These are phyloP conservation scores for Condylostoma magnum DNA, from an alignment of 169 alveolate genomes.

Conservation along the genomic window DNA sequence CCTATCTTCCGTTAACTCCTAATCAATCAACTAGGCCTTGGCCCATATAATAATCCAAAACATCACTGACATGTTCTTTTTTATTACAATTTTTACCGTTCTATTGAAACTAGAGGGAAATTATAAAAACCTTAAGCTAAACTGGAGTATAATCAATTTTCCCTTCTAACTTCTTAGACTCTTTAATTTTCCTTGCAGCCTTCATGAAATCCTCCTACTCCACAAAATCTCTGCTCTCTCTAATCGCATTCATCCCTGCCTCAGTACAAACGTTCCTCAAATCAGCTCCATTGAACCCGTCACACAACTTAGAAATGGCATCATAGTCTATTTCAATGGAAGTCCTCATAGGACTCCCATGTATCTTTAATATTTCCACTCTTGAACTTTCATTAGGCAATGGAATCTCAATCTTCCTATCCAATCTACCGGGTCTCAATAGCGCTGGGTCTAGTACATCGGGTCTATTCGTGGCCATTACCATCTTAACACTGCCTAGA, in stretches of 20 bases:
- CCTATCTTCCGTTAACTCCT: too few species aligned
- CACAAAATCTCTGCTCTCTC: constrained; percentile 97
- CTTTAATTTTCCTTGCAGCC: constrained; percentile 95
- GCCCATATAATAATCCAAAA: too few species aligned
- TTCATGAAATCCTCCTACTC: constrained; percentile 98
- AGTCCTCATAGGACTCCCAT: constrained; percentile 93
- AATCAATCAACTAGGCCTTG: too few species aligned
- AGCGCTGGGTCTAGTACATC: constrained; percentile 99
- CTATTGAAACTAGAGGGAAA: too few species aligned
- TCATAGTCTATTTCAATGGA: constrained; percentile 96
- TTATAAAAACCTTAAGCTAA: constrained; percentile 22
- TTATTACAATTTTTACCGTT: too few species aligned
- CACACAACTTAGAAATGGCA: constrained; percentile 93
- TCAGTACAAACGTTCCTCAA: constrained; percentile 99
- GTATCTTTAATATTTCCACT: constrained; percentile 95
- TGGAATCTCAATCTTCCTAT: constrained; percentile 98
- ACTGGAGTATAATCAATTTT: constrained; percentile 90
- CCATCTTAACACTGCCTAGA: constrained; percentile 97
- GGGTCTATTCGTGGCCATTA: constrained; percentile 99
- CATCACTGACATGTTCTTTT: too few species aligned
- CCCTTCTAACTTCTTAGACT: constrained; percentile 95
- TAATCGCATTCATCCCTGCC: constrained; percentile 98
- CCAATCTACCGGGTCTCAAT: constrained; percentile 99
- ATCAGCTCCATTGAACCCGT: constrained; percentile 99
- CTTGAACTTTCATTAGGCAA: constrained; percentile 97